Percentiles rank a stretch among this genome's conserved stretches.
phyloP scores from a whole-genome alignment of 495 filamentous ascomycete species.

The Penicillium arizonense region DNA sequence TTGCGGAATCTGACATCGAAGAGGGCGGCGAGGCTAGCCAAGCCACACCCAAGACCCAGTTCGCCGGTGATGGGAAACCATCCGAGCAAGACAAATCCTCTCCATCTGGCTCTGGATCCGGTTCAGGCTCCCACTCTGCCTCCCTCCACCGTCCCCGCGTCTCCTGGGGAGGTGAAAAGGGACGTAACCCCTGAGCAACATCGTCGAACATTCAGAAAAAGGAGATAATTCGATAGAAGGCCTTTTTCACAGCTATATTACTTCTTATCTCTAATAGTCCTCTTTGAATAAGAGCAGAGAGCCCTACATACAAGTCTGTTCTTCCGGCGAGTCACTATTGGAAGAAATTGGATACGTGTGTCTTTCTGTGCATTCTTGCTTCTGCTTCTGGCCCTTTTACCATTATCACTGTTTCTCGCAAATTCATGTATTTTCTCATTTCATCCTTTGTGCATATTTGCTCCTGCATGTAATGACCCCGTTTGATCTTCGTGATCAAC shows the following conservation, averaged over 20 bases:
- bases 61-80: conserved; percentile 32
- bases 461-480: conserved; percentile 8
- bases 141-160: conserved; percentile 22
- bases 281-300: neutral
- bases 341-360: no score
- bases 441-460: conserved; percentile 7
- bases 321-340: no score
- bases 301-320: no score
- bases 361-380: neutral
- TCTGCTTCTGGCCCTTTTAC: neutral
- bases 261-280: neutral
- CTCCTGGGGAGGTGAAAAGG: conserved; percentile 31
- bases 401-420: neutral
- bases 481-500: neutral
- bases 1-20: conserved; percentile 31
- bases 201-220: no score
- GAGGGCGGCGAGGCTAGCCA: conserved; percentile 24
- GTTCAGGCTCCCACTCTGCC: conserved; percentile 6
- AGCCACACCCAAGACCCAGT: conserved; percentile 28
- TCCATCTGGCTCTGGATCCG: conserved; percentile 18
- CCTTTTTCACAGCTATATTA: no score
- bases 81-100: conserved; percentile 9
- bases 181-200: conserved; percentile 13
- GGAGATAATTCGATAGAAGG: no score
- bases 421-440: conserved; percentile 3